A percentile compares a stretch with the other conserved stretches of the same genome.
These are phyloP conservation scores for Phaeosphaeriaceae sp. DNA, from an alignment of 2,329 filamentous ascomycete species.

Conservation along the genomic window DNA sequence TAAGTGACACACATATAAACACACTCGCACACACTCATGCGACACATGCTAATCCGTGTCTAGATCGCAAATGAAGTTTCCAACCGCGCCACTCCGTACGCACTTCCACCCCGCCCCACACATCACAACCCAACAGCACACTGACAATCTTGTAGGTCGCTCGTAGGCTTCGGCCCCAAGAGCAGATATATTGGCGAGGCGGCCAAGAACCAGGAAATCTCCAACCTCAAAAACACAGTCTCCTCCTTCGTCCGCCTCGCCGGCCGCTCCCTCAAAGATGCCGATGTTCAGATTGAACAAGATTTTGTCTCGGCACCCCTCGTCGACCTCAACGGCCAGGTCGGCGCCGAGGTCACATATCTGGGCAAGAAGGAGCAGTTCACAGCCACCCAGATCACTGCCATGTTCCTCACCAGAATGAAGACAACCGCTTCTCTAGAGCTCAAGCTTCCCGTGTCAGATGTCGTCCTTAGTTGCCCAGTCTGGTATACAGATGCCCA, in stretches of 20 bases:
- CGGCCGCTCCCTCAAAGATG: constrained; percentile 84
- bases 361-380: constrained; percentile 94
- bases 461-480: constrained; percentile 92
- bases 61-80: constrained; percentile 99
- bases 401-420: constrained; percentile 96
- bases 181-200: constrained; percentile 91
- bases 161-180: constrained; percentile 95
- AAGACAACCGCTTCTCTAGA: constrained; percentile 86
- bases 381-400: constrained; percentile 89
- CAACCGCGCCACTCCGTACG: constrained; percentile 96
- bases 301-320: constrained; percentile 85
- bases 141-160: constrained; percentile 60
- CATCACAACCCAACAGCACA: constrained; percentile 8
- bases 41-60: too few species aligned
- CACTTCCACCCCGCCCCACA: constrained; percentile 40
- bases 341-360: constrained; percentile 92
- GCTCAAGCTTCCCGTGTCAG: constrained; percentile 87
- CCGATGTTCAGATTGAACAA: constrained; percentile 92
- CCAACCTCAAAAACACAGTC: constrained; percentile 99
- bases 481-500: constrained; percentile 97
- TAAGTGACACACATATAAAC: constrained; percentile 60
- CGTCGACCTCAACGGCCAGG: constrained; percentile 90
- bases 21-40: constrained; percentile 36
- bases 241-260: constrained; percentile 89
- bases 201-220: constrained; percentile 98